Evolutionary conservation across 441 rosid genomes (phyloP), one percentile per base, ranked within the genome.

Genomic region (Erysimum cheiri): DNA sequence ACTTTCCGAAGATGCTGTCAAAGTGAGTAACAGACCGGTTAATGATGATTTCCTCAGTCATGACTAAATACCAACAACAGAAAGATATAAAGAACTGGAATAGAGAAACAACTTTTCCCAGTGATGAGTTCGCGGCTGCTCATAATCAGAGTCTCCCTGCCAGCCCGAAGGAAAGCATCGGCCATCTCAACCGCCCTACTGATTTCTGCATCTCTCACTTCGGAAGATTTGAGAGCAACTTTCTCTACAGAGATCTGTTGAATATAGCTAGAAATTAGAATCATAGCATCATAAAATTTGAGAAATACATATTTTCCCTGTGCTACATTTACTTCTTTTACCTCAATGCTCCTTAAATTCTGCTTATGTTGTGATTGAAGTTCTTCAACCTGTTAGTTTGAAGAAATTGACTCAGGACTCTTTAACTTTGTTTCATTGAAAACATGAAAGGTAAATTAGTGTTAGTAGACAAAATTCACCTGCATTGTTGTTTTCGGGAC

Each of bases 401-500:
- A 44, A 52, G 50, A 64, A 50, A 59, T 28, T 43, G 8, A 35
- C 46, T 43, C 64, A 46, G 39, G 71, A 44, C 37, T 69, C 70
- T 14, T 53, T 29, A 14, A 7, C 13, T 40, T 41, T 43, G 28
- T 58, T 35, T 50, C 52, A 28, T 26, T 33, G 29, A 69, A 15
- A 9, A 49, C 60, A 54, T 29, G 15, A 47, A 5, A 11, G 54
- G 60, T 39, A 52, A 60, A 41, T n/a, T 36, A 78, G 29, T 67
- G 50, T 35, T 43, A 65, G 67, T 46, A 54, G 50, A 19, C 41
- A 57, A 55, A 53, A 41, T 52, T 26, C 37, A 93, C 98, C 98
- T 94, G 99, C 72, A 87, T 86, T 53, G 99, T 94, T 72, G 98
- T 94, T 80, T 94, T 94, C 1, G 99, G 97, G 70, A 94, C 99